phyloP scores from a whole-genome alignment of 352 stramenopile species.

The Aphanomyces astaci region DNA sequence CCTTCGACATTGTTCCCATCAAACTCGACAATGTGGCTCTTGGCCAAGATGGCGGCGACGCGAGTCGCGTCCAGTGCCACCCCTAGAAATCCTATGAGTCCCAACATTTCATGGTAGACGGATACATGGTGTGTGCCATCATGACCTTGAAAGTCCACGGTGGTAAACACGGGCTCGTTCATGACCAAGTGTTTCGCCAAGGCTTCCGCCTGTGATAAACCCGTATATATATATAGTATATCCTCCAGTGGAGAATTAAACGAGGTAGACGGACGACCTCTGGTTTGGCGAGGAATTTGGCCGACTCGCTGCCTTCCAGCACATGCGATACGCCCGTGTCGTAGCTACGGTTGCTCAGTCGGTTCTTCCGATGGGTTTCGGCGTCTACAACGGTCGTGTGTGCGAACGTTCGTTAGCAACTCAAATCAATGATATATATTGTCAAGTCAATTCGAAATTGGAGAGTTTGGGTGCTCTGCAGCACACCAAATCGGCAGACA shows the following conservation, averaged over 20 bases:
- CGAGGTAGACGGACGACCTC: not conserved
- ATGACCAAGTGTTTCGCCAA: slow-evolving; percentile 20
- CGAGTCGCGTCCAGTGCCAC: not conserved
- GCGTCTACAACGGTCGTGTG: too few species aligned
- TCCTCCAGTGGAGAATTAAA: too few species aligned
- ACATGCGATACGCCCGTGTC: slow-evolving; percentile 13
- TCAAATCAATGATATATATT: too few species aligned
- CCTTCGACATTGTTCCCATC: not conserved
- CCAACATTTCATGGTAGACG: not conserved
- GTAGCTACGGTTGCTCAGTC: slow-evolving; percentile 16
- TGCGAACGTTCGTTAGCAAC: too few species aligned
- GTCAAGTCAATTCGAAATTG: too few species aligned
- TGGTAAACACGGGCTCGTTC: slow-evolving; percentile 15
- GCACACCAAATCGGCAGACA: too few species aligned
- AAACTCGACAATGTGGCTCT: slow-evolving; percentile 17
- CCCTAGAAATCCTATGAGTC: too few species aligned
- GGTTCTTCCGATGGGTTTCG: slow-evolving; percentile 21
- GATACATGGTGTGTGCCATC: not conserved
- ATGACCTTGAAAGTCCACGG: slow-evolving; percentile 11
- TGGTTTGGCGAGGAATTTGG: slow-evolving; percentile 6
- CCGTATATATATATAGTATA: too few species aligned
- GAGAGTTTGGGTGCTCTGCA: too few species aligned
- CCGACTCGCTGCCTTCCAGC: not conserved
- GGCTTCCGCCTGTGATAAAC: slow-evolving; percentile 19
- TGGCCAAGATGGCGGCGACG: slow-evolving; percentile 8